A percentile compares a stretch with the other conserved stretches of the same genome.
Conservation (phyloP, 257 asterid genomes). For the Petunia secreta region DNA sequence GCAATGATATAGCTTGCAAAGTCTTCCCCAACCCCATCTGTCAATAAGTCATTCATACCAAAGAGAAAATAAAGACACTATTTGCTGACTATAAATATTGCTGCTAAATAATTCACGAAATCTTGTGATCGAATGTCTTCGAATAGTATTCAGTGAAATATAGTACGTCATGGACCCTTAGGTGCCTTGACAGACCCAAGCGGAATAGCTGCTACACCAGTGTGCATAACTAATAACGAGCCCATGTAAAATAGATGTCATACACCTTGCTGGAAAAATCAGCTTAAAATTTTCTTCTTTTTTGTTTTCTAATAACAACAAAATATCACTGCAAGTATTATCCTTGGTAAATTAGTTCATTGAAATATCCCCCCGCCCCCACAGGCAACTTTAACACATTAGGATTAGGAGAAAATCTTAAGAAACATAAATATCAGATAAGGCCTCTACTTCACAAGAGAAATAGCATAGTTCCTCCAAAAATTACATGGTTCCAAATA, state of each 20-base stretch:
- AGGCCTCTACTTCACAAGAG: background rate
- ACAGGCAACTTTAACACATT: background rate
- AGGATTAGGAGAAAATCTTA: background rate
- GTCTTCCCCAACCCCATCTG: constrained; percentile 99
- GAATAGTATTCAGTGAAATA: background rate
- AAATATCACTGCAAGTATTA: background rate
- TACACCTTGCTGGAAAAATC: background rate
- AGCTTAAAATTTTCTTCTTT: background rate
- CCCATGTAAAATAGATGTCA: background rate
- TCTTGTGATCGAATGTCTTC: background rate
- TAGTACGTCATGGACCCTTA: constrained; percentile 3
- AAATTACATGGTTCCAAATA: background rate
- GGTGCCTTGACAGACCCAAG: background rate
- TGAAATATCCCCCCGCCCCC: background rate
- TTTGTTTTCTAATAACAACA: background rate
- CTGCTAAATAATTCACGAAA: background rate
- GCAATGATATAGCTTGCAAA: constrained; percentile 81
- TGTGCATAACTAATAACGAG: background rate
- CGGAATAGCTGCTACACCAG: background rate
- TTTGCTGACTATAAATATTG: background rate
- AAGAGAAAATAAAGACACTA: constrained; percentile 27
- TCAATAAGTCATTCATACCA: constrained; percentile 31
- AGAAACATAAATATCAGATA: background rate
- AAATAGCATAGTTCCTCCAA: background rate
- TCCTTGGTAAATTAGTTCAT: constrained; percentile 2